Evolutionary conservation across 108 stramenopile species (phyloP).

Genomic region (Skeletonema marinoi): DNA sequence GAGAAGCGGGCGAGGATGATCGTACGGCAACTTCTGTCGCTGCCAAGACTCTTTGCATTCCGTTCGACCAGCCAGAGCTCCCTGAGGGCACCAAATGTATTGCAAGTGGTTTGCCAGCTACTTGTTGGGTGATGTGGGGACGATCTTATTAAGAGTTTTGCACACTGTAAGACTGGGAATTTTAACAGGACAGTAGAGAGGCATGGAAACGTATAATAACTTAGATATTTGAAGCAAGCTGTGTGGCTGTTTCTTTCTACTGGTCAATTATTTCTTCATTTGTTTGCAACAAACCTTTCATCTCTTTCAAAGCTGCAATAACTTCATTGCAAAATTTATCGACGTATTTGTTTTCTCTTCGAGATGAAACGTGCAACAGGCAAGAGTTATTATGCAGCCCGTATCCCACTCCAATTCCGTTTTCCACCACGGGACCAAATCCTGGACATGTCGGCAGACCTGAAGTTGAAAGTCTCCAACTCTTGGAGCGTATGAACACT

Average conservation of each 20-base stretch:
- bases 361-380: constrained; percentile 65
- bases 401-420: constrained; percentile 81
- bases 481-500: constrained; percentile 62
- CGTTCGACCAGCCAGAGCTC: constrained; percentile 96
- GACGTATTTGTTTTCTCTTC: constrained; percentile 55
- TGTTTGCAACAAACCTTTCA: constrained; percentile 57
- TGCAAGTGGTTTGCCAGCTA: constrained; percentile 94
- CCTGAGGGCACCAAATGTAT: constrained; percentile 97
- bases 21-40: constrained; percentile 93
- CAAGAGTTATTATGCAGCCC: constrained; percentile 58
- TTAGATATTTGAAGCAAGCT: background rate
- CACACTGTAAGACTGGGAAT: background rate
- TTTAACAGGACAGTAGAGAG: background rate
- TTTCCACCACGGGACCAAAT: constrained; percentile 80
- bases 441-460: constrained; percentile 69
- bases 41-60: constrained; percentile 99
- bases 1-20: constrained; percentile 86
- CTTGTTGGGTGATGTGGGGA: constrained; percentile 99
- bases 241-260: background rate
- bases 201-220: background rate
- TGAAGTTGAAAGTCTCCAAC: constrained; percentile 74
- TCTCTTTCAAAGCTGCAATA: constrained; percentile 72
- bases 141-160: constrained; percentile 85
- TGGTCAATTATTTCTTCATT: background rate
- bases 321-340: constrained; percentile 47